phyloP scores from a whole-genome alignment of 2,329 filamentous ascomycete genomes.

The Colletotrichum sp. region DNA sequence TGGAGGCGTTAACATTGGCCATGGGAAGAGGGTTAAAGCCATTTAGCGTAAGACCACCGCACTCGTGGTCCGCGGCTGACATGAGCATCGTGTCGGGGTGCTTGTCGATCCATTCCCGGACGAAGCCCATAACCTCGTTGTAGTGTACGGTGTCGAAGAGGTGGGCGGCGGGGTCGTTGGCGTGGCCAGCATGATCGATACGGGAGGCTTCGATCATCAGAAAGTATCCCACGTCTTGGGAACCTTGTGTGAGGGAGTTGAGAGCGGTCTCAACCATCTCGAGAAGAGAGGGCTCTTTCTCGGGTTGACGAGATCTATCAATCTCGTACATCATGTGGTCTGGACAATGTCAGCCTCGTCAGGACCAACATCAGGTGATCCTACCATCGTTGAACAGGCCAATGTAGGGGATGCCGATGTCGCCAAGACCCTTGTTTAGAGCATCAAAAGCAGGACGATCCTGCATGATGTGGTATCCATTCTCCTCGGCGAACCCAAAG shows the following conservation, averaged over 20 bases:
- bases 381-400: conserved; percentile 41
- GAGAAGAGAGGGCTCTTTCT: conserved; percentile 41
- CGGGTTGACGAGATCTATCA: conserved; percentile 31
- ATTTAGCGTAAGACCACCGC: conserved; percentile 41
- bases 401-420: conserved; percentile 38
- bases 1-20: conserved; percentile 31
- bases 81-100: conserved; percentile 42
- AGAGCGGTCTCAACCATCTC: conserved; percentile 44
- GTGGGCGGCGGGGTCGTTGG: conserved; percentile 60
- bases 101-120: conserved; percentile 43
- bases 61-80: conserved; percentile 45
- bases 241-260: conserved; percentile 35
- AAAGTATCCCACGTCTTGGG: conserved; percentile 40
- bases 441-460: conserved; percentile 39
- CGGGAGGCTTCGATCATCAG: conserved; percentile 43
- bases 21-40: conserved; percentile 40
- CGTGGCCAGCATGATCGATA: conserved; percentile 46
- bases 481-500: conserved; percentile 34
- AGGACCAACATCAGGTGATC: neutral
- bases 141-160: conserved; percentile 48
- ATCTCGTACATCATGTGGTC: conserved; percentile 38
- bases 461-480: conserved; percentile 40
- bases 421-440: conserved; percentile 28
- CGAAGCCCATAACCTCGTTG: conserved; percentile 39
- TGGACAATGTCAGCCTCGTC: neutral